Base-by-base conservation (phyloP, 2,329 filamentous ascomycete genomes). In the Anthostomella pinea region DNA sequence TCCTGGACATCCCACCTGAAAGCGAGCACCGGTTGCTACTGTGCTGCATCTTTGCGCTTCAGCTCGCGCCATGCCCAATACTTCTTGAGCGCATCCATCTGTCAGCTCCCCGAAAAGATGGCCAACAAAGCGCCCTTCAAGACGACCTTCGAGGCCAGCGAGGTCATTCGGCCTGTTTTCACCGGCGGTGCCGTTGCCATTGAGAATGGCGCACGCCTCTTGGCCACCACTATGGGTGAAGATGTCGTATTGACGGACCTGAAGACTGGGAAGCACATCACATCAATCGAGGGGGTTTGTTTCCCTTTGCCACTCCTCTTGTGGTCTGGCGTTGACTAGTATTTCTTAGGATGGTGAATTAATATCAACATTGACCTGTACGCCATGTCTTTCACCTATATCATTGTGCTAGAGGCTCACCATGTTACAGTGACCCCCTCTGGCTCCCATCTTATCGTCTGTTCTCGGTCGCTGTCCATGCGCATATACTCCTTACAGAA, bases 401-500 rank as follows among this genome's bases (percentile, higher is more conserved):
- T 14, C 16, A 33, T 39, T 29, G 33, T 26, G 39, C 19, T 20
- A 4, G 9, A 20, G 27, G 26, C 56, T 60, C 11, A 52, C 56
- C 31, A 10, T 22, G 31, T 11, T 16, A 15, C 51, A 88, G 85
- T 98, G 51, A 94, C 91, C 1, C 89, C 90, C 1, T 87, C 86
- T 43, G 88, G 82, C 7, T 89, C 87, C 17, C 88, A 96, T 63
- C 76, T 97, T 37, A 81, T 95, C 48, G 70, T 94, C 51, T 97
- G 90, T 68, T 98, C 93, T 13, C 83, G 91, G 50, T 97, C 91
- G n/a, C 73, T 96, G 36, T 90, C 89, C 6, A 94, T 97, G 89
- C 85, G 87, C 57, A 89, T 97, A 49, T 97, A 87, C 66, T 68
- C 83, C 13, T 72, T 98, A 17, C 73, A 75, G 33, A 68, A 72